These are phyloP conservation scores for Aspergillus vadensis DNA, from an alignment of 2,329 filamentous ascomycete species.

Conservation along the genomic window DNA sequence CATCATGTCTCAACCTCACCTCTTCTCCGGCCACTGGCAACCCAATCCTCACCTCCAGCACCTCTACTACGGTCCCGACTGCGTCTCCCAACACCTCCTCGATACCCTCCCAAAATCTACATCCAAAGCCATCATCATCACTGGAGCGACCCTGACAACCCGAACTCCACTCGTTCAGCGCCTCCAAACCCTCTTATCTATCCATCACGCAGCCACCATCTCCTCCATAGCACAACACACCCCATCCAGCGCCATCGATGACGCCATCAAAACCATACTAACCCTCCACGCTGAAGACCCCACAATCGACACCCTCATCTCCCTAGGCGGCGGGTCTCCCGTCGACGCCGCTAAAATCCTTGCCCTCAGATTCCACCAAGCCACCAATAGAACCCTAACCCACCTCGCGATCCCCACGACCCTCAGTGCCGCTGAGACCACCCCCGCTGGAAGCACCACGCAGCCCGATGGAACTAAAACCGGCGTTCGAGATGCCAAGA, in stretches of 20 bases:
- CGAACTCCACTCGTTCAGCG: neutral
- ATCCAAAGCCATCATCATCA: constrained; percentile 10
- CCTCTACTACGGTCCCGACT: constrained; percentile 7
- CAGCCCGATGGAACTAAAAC: neutral
- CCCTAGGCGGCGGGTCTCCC: constrained; percentile 5
- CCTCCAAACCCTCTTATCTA: neutral
- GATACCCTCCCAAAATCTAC: neutral
- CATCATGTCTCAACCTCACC: neutral
- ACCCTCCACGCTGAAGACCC: neutral
- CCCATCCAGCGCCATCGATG: neutral
- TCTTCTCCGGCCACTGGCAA: constrained; percentile 5
- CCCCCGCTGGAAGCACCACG: neutral
- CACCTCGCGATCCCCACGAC: constrained; percentile 12
- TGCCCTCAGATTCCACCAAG: neutral
- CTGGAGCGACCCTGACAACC: neutral
- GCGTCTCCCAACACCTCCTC: constrained; percentile 4
- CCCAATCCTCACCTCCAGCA: neutral
- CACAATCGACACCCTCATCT: neutral
- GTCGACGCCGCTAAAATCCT: constrained; percentile 10
- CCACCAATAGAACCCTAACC: neutral
- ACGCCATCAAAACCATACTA: neutral
- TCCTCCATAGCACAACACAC: constrained; percentile 5
- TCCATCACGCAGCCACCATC: constrained; percentile 5
- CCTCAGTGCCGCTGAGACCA: constrained; percentile 11
- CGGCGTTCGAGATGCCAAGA: neutral